Percentiles rank a stretch among this genome's conserved stretches.
phyloP scores from a whole-genome alignment of 352 stramenopile species.

The Phytophthora sansomeana region DNA sequence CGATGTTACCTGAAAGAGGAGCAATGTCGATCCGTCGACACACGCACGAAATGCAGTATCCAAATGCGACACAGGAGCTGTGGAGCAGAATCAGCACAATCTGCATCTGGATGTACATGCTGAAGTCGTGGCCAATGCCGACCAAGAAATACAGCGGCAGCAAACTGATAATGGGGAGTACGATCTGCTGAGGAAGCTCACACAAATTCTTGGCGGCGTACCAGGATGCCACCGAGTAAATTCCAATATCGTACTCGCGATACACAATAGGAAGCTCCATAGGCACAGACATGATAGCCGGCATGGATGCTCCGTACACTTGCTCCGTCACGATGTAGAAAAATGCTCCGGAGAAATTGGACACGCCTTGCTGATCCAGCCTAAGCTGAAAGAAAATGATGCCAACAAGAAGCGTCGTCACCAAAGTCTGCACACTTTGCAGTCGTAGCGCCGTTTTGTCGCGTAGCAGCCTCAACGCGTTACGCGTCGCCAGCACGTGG shows the following conservation, averaged over 20 bases:
- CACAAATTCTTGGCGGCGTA: constrained; percentile 68
- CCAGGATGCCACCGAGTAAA: constrained; percentile 56
- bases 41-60: constrained; percentile 59
- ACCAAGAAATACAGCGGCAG: constrained; percentile 57
- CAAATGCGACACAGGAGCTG: constrained; percentile 50
- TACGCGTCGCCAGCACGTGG: constrained; percentile 49
- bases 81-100: constrained; percentile 50
- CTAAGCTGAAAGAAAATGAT: constrained; percentile 66
- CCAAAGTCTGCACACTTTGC: constrained; percentile 46
- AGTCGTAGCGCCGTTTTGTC: constrained; percentile 48
- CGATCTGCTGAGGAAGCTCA: constrained; percentile 53
- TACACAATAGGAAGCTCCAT: constrained; percentile 62
- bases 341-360: constrained; percentile 59
- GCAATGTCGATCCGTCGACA: constrained; percentile 48
- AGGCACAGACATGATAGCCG: constrained; percentile 53
- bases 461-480: constrained; percentile 51
- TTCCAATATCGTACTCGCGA: constrained; percentile 52
- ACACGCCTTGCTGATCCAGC: constrained; percentile 50
- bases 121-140: constrained; percentile 47
- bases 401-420: constrained; percentile 49
- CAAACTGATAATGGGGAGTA: constrained; percentile 58
- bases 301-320: constrained; percentile 49
- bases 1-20: constrained; percentile 45
- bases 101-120: constrained; percentile 54
- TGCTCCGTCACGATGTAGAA: constrained; percentile 68